Base-by-base conservation (phyloP, 495 filamentous ascomycete species). In the Corynascus novoguineensis region DNA sequence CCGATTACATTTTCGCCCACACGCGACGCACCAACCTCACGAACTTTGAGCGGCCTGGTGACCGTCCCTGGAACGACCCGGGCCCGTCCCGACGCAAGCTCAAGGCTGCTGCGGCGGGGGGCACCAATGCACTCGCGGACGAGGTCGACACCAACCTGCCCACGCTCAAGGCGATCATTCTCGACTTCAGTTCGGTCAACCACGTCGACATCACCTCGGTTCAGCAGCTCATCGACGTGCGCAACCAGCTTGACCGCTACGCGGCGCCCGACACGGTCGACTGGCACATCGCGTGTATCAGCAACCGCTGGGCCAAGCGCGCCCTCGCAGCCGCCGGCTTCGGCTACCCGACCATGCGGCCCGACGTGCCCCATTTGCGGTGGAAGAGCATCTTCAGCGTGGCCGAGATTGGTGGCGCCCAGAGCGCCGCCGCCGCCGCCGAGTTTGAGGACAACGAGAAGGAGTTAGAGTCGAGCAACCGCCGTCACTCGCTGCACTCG, bases 341-440 rank as follows among this genome's bases (percentile, higher is more conserved):
- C 71, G 93, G 93, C 1, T 95, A 86, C 72, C 90, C 92, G 3
- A 81, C 84, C 9, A 73, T 71, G 11, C 75, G 78, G 1, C 74
- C 76, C 1, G 77, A 80, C 27, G 76, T 70, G 6, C 42, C 64
- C 4, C 70, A 84, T 63, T 76, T 83, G 54, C 82, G 88, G 21
- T 97, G 92, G 92, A 91, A 91, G 69, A 89, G 90, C n/a, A 89
- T 98, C 68, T 98, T 96, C 78, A 89, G 83, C 69, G 89, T 98
- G 12, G 87, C 95, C 10, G 92, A 97, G 66, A 84, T 95, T 51
- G 89, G 87, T 37, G 90, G 90, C 32, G 68, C 68, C 10, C 71
- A 80, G 37, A 87, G 84, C 3, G 88, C 87, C 0, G 87, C 88
- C 0, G 83, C 69, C 0, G 68, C 61, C 0, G 77, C 74, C 4